Evolutionary conservation across 305 asterid genomes (phyloP), one percentile per base, ranked within the genome.

Genomic region (Fraxinus ornus): DNA sequence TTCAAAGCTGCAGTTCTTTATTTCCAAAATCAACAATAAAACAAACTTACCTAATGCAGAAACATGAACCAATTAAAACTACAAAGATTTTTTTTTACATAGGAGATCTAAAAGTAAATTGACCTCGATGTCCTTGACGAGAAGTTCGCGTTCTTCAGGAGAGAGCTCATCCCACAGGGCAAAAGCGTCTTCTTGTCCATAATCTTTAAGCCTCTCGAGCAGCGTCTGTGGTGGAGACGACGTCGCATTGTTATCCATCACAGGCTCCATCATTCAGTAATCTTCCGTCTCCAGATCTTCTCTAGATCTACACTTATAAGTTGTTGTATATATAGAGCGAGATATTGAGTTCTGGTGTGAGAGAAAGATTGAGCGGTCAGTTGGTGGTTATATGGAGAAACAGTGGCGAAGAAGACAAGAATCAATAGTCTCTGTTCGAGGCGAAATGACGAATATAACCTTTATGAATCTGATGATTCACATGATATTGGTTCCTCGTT

Each of bases 201-300:
- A 96, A 89, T 96, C 99, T 76, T 96, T 96, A 83, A 96, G 93
- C 87, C 99, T 89, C 92, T 96, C 99, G 22, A 94, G 93, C 86
- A 96, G 88, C 32, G 88, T 83, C 84, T 89, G 95, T 44, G 98
- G 98, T 77, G 93, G 93, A 49, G 83, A 85, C 62, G 91, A 78
- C 57, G 86, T 55, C 41, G 80, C 85, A 79, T 82, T 80, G 82
- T 17, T 85, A 19, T 90, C 90, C 55, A 87, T 62, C 79, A 32
- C 81, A 44, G 88, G 79, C 75, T 89, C 93, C 80, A 84, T 81
- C 93, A 90, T 91, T 77, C 83, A 81, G 85, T 30, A 55, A 78
- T 78, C 80, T 39, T 21, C 87, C 70, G 81, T 73, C 64, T 78
- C 88, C 80, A 88, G 92, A 89, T 89, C 91, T 84, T 78, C 86